Evolutionary conservation across 495 filamentous ascomycete genomes (phyloP).

Genomic region (Umbilicaria muhlenbergii): DNA sequence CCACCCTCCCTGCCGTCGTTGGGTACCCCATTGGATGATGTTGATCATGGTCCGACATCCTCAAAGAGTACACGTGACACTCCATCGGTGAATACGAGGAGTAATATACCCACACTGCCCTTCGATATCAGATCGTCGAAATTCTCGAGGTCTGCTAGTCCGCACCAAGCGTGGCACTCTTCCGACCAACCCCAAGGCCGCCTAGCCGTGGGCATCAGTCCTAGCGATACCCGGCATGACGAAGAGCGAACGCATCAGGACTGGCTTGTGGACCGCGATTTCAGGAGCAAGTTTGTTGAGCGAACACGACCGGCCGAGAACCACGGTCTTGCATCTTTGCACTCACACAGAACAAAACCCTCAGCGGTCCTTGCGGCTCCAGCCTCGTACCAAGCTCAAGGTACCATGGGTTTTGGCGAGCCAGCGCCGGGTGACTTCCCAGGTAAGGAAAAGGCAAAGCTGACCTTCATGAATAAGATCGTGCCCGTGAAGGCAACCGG

Average conservation of each 20-base stretch:
- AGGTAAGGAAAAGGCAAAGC: neutral
- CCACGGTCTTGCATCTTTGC: slow-evolving; percentile 5
- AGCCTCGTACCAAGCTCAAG: slow-evolving; percentile 9
- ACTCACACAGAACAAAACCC: slow-evolving; percentile 5
- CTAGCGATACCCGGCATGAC: neutral
- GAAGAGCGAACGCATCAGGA: neutral
- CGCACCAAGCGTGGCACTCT: slow-evolving; percentile 1
- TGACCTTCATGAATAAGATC: slow-evolving; percentile 6
- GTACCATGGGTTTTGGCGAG: slow-evolving; percentile 5
- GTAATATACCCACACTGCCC: neutral
- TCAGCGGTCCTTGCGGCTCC: slow-evolving; percentile 3
- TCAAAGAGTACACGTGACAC: too few species aligned
- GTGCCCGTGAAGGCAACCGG: slow-evolving; percentile 4
- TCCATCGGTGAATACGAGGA: slow-evolving; percentile 1
- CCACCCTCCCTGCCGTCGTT: neutral
- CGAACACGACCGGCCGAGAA: slow-evolving; percentile 4
- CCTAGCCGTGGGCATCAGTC: neutral
- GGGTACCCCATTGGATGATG: too few species aligned
- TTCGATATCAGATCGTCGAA: neutral
- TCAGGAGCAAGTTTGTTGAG: slow-evolving; percentile 8
- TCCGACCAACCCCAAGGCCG: neutral
- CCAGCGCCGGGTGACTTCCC: neutral
- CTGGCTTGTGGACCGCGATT: slow-evolving; percentile 8
- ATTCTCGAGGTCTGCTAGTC: slow-evolving; percentile 1
- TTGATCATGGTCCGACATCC: too few species aligned